Evolutionary conservation across 192 early-diverging fungal genomes (phyloP).

Genomic region (Fimicolochytrium jonesii): DNA sequence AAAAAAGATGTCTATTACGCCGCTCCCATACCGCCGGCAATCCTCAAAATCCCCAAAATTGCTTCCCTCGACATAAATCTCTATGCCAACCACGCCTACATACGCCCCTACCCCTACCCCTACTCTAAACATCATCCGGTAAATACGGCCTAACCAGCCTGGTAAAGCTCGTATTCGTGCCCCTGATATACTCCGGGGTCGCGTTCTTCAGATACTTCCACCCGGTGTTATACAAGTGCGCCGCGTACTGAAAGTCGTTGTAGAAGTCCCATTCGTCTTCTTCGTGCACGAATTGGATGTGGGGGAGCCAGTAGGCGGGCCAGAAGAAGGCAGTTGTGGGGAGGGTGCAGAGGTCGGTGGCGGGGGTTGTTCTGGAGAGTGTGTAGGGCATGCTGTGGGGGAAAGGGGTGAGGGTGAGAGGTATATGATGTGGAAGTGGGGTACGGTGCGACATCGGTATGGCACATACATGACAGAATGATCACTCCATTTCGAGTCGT

Average conservation of each 20-base stretch:
- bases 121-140: conserved; percentile 9
- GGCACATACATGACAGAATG: conserved; percentile 48
- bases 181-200: conserved; percentile 20
- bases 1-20: too few species aligned
- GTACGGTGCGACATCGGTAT: too few species aligned
- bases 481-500: conserved; percentile 34
- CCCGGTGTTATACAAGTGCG: conserved; percentile 39
- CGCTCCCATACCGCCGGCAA: too few species aligned
- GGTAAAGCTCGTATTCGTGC: conserved; percentile 33
- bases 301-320: conserved; percentile 38
- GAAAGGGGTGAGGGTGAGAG: too few species aligned
- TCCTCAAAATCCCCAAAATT: too few species aligned
- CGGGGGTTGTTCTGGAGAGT: conserved; percentile 19
- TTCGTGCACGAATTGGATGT: conserved; percentile 31
- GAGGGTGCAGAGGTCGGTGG: conserved; percentile 21
- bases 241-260: conserved; percentile 26
- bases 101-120: too few species aligned
- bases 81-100: too few species aligned
- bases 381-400: conserved; percentile 36
- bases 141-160: conserved; percentile 36
- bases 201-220: conserved; percentile 29
- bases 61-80: too few species aligned
- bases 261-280: conserved; percentile 36
- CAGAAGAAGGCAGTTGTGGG: conserved; percentile 35
- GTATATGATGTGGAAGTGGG: too few species aligned